These are phyloP conservation scores for Globisporangium splendens DNA, from an alignment of 352 stramenopile genomes.

Conservation along the genomic window DNA sequence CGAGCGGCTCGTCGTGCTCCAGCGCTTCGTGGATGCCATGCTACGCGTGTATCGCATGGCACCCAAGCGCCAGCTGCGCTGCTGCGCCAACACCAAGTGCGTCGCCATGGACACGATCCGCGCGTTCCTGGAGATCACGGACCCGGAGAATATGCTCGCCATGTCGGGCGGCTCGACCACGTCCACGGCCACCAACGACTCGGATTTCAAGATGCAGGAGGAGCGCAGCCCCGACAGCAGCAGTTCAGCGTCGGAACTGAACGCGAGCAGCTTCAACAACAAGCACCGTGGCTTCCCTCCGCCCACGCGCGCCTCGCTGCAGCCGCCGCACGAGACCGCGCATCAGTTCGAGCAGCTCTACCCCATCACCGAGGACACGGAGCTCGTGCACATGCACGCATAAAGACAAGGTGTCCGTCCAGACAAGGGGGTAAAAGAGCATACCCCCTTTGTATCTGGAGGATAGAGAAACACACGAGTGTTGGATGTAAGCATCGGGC, in stretches of 20 bases:
- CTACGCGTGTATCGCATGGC: slow-evolving; percentile 47
- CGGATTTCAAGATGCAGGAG: background rate
- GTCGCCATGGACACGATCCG: slow-evolving; percentile 35
- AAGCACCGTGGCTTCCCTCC: slow-evolving; percentile 19
- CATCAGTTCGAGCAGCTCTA: slow-evolving; percentile 45
- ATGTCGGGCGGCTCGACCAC: background rate
- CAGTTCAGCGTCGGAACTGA: background rate
- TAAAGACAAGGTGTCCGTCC: background rate
- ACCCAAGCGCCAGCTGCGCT: slow-evolving; percentile 44
- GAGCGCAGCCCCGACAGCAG: background rate
- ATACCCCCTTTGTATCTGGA: background rate
- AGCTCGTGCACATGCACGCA: slow-evolving; percentile 23
- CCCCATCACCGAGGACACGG: slow-evolving; percentile 51
- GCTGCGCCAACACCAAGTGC: slow-evolving; percentile 57
- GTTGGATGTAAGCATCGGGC: too few relatives aligned
- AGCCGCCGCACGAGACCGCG: slow-evolving; percentile 7
- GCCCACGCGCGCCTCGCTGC: slow-evolving; percentile 18
- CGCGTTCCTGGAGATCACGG: slow-evolving; percentile 43
- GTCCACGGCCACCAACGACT: background rate
- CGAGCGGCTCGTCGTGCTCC: slow-evolving; percentile 34
- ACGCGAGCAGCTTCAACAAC: background rate
- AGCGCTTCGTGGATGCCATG: slow-evolving; percentile 51
- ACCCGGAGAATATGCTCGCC: slow-evolving; percentile 12
- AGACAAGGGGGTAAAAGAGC: background rate
- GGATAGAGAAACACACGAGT: too few relatives aligned